Conservation (phyloP, 2,329 filamentous ascomycete genomes). For the Didymosphaeria variabile region DNA sequence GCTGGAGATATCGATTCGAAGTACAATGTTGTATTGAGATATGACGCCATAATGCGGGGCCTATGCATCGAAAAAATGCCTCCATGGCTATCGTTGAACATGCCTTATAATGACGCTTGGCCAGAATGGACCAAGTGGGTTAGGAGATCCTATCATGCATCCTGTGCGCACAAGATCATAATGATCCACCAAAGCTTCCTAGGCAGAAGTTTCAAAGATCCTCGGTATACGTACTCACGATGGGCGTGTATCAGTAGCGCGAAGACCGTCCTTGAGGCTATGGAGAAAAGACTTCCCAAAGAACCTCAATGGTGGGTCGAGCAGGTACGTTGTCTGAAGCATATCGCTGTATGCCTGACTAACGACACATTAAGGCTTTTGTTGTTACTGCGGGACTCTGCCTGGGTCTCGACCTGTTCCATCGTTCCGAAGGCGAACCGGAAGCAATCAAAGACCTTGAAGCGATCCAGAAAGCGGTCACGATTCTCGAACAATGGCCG, state of each 20-base stretch:
- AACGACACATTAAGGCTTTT: conserved; percentile 28
- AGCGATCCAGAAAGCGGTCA: conserved; percentile 45
- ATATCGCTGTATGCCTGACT: neutral
- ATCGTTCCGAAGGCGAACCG: conserved; percentile 30
- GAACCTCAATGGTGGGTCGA: conserved; percentile 56
- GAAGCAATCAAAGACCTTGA: conserved; percentile 36
- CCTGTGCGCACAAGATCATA: conserved; percentile 56
- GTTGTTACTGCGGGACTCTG: conserved; percentile 42
- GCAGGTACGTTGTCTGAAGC: conserved; percentile 25
- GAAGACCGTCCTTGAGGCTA: conserved; percentile 52
- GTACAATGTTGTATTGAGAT: conserved; percentile 53
- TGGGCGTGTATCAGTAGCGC: conserved; percentile 54
- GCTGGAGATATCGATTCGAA: conserved; percentile 46
- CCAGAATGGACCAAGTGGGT: conserved; percentile 54
- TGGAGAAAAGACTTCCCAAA: conserved; percentile 45
- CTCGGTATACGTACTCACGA: conserved; percentile 54
- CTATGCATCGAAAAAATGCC: conserved; percentile 47
- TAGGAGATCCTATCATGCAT: conserved; percentile 50
- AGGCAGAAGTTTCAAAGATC: conserved; percentile 53
- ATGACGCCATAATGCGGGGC: conserved; percentile 51
- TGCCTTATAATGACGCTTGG: conserved; percentile 48
- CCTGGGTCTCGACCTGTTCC: conserved; percentile 40
- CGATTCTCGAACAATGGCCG: conserved; percentile 41
- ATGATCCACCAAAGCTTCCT: conserved; percentile 57
- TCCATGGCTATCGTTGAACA: conserved; percentile 43